phyloP scores from a whole-genome alignment of 2,329 filamentous ascomycete species.

The Penicillium hesseltinei region DNA sequence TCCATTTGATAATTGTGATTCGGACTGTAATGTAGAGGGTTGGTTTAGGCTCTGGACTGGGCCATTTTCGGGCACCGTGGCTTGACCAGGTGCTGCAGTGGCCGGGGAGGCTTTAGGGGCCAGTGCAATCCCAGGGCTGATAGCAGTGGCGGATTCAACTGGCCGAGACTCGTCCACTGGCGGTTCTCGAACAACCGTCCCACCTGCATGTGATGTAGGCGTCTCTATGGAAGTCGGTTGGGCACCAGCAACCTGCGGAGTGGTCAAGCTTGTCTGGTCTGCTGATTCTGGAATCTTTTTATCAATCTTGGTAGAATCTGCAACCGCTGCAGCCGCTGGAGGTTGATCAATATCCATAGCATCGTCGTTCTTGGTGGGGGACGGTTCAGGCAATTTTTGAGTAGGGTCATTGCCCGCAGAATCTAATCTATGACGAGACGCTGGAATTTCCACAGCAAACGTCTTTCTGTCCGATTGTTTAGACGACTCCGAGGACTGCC shows the following conservation, averaged over 20 bases:
- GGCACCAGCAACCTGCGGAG: background rate
- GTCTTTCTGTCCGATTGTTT: background rate
- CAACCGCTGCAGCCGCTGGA: slow-evolving; percentile 1
- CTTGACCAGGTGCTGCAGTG: slow-evolving; percentile 1
- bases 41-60: slow-evolving; percentile 17
- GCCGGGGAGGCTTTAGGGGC: slow-evolving; percentile 1
- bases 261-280: background rate
- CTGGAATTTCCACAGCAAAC: slow-evolving; percentile 6
- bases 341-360: slow-evolving; percentile 21
- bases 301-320: background rate
- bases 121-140: background rate
- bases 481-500: background rate
- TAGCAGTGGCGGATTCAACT: background rate
- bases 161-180: background rate
- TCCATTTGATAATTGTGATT: slow-evolving; percentile 10
- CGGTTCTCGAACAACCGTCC: background rate
- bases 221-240: background rate
- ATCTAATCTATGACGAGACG: background rate
- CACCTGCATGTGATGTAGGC: background rate
- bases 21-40: slow-evolving; percentile 1
- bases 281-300: slow-evolving; percentile 2
- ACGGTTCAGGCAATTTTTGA: background rate
- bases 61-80: slow-evolving; percentile 6
- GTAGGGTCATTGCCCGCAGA: background rate
- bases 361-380: slow-evolving; percentile 3